Evolutionary conservation across 345 rosid genomes (phyloP), one percentile per base, ranked within the genome.

Genomic region (Sonneratia alba): DNA sequence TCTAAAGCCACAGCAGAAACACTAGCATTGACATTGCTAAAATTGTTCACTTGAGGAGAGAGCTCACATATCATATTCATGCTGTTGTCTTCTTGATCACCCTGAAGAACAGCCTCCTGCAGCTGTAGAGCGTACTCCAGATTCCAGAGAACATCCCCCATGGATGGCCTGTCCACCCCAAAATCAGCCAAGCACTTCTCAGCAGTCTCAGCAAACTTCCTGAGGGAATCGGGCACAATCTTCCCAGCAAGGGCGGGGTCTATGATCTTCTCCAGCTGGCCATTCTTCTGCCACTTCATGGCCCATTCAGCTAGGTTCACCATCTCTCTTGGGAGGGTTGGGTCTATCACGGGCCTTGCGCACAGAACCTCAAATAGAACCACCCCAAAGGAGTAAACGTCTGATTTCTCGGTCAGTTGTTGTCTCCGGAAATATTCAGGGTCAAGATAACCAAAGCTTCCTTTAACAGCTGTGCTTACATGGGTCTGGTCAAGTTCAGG

Each of bases 401-500:
- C 66, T 1, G 73, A 70, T 22, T 70, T 70, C 49, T 57, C 66
- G 2, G 73, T 70, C 34, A 70, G 66, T 24, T 70, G 73, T 38
- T 56, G 66, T 1, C 66, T 70, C 36, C 10, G 32, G 73, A 7
- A 57, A 43, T 57, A 57, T 4, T 70, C 66, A 0, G 73, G 73
- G 48, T 70, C 73, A 0, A 70, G 73, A 64, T 70, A 70, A 8
- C 73, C 66, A 8, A 57, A 57, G 40, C 66, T 70, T 59, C 73
- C 73, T 38, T 14, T 70, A 24, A 70, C 73, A 51, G 9, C 22
- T 10, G 73, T 70, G 66, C 37, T 70, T 3, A 70, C 36, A 21
- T 70, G 73, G 66, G 73, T 57, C 49, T 70, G 73, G 49, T 70
- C 73, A 10, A 70, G 47, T n/a, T 56, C 73, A 13, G 38, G 73